Evolutionary conservation across 768 basidiomycete genomes (phyloP), one percentile per base, ranked within the genome.

Genomic region (Leccinum longicurvipes): DNA sequence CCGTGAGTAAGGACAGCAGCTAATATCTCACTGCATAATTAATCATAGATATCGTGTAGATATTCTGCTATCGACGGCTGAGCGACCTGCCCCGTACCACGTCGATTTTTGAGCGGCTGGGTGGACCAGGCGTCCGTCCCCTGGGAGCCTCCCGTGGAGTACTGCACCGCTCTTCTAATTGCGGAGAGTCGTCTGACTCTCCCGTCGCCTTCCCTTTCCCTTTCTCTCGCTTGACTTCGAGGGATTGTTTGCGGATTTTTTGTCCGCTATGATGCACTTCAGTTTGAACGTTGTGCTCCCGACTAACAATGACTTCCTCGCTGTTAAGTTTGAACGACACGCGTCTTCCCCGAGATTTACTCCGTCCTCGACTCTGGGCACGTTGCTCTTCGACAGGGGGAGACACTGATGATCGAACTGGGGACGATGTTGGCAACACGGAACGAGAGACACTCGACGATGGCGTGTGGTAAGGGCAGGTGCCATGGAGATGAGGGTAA

Each of bases 311-410:
- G 10, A 44, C 45, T 36, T 64, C 64, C 42, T 70, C 70, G 23
- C 63, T 68, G 28, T 70, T 69, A n/a, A 82, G 60, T 55, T 68
- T 73, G 64, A 87, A 87, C 11, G 84, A 83, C 2, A 86, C 84
- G 23, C 74, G 74, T 55, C 84, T 76, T 9, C 80, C 83, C 28
- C 78, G 69, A 19, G 84, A 82, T 48, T 70, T 76, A 67, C 84
- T 83, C 50, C 80, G 74, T 27, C 72, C 68, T 24, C 79, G 79
- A 58, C 57, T 58, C 25, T 77, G 60, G 0, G 76, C 73, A 53
- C 72, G 73, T 27, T 57, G 66, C 44, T 60, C 67, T 51, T 60
- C 66, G 15, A 65, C 58, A 46, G 70, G 48, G 19, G 79, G 74
- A 25, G 79, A 72, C 4, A 76, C 74, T 1, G 74, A 74, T n/a